Base-by-base conservation (phyloP, 805 yeast genomes). In the Yamadazyma endophytica region DNA sequence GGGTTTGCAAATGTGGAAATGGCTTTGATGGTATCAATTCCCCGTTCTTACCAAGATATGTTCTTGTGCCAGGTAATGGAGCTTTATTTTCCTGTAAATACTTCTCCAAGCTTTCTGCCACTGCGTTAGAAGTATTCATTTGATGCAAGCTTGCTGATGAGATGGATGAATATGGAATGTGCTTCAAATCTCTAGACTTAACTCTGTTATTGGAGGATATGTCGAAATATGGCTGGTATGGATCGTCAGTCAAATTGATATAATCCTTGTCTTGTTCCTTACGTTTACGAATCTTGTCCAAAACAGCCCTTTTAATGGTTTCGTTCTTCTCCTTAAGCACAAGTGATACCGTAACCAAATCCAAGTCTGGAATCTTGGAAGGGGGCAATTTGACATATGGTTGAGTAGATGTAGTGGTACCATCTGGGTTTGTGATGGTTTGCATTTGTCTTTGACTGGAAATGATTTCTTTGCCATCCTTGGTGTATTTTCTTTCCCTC, bases 291-390 rank as follows among this genome's bases (percentile, higher is more conserved):
- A 90, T 68, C 53, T 86, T 84, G 44, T 86, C 95, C 40, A 79
- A 75, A 29, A 92, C 96, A n/a, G 86, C 94, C 34, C 79, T 74
- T 40, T 79, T 79, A 39, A 89, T 80, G 5, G 85, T 81, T 34
- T 72, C 79, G 39, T 86, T 82, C 57, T 87, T 86, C 40, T 80
- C 89, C 28, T 75, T 68, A 29, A 84, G 60, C 14, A 87, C 78
- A 27, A 77, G 72, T 33, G 83, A 84, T 8, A 88, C 89, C 5
- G 95, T 85, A 15, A 83, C 80, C 38, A 90, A 66, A 28, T 87
- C 95, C 71, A 89, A 72, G 56, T 90, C 97, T 11, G 97, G 97
- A 41, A 90, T 84, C 57, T 87, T 85, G 2, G 96, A 83, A 22
- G 92, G 82, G 3, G 96, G 95, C 23, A 87, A 56, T 47, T 83